Percentiles rank a stretch among this genome's conserved stretches.
These are phyloP conservation scores for Cercospora sesami DNA, from an alignment of 2,329 filamentous ascomycete genomes.

Conservation along the genomic window DNA sequence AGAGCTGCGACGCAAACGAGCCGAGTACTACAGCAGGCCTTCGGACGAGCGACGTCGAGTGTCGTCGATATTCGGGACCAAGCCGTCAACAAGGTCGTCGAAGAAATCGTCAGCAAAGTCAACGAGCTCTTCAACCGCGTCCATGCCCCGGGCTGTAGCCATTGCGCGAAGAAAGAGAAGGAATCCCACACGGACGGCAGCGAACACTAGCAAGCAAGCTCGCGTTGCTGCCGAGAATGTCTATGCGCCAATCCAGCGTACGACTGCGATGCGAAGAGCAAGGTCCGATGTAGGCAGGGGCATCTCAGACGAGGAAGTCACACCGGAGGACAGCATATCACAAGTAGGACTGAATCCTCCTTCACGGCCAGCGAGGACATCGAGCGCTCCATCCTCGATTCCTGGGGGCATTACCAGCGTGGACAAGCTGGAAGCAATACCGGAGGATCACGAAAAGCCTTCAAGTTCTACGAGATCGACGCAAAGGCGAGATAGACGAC, in stretches of 20 bases:
- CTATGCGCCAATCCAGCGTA: not conserved
- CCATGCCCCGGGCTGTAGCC: constrained; percentile 1
- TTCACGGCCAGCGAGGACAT: constrained; percentile 6
- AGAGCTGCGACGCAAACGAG: constrained; percentile 42
- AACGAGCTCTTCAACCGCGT: constrained; percentile 13
- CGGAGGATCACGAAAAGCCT: constrained; percentile 30
- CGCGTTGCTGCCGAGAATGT: not conserved
- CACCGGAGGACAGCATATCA: constrained; percentile 38
- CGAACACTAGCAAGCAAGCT: constrained; percentile 11
- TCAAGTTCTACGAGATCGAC: constrained; percentile 27
- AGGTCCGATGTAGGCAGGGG: not conserved
- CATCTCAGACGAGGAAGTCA: constrained; percentile 29
- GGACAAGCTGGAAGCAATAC: constrained; percentile 28
- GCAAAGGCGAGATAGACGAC: constrained; percentile 28
- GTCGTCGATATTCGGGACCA: constrained; percentile 7
- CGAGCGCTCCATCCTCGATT: constrained; percentile 20
- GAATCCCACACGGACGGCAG: constrained; percentile 1
- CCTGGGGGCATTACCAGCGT: constrained; percentile 26
- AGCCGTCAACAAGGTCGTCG: not conserved
- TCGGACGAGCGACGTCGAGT: constrained; percentile 15
- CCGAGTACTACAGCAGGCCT: constrained; percentile 39
- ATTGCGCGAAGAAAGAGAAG: constrained; percentile 9
- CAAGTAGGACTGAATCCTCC: constrained; percentile 26
- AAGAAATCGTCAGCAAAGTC: constrained; percentile 7
- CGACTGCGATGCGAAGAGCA: not conserved